Evolutionary conservation across 371 early-diverging fungal species (phyloP).

Genomic region (Chytridium lagenaria): DNA sequence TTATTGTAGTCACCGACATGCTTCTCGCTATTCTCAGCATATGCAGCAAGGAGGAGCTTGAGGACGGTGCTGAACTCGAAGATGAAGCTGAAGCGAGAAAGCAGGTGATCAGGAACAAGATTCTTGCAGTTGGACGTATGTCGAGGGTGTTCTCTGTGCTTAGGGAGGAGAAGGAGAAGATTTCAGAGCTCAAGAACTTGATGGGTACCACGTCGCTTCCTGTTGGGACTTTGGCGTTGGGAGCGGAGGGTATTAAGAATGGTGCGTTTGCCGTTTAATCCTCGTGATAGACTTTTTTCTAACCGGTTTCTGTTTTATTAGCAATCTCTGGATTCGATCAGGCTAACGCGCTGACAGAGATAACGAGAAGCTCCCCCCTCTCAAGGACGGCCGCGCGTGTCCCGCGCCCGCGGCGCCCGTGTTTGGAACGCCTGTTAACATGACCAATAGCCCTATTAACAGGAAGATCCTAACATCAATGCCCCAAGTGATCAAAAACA

Average conservation of each 20-base stretch:
- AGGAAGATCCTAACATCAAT: constrained; percentile 22
- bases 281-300: constrained; percentile 6
- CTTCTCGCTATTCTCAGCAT: constrained; percentile 89
- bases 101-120: constrained; percentile 85
- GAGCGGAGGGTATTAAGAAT: constrained; percentile 88
- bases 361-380: constrained; percentile 92
- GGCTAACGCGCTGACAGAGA: constrained; percentile 86
- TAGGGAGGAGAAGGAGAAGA: constrained; percentile 87
- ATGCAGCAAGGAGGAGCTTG: constrained; percentile 76
- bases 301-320: constrained; percentile 15
- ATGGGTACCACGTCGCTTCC: constrained; percentile 85
- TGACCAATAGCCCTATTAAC: neutral
- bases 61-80: constrained; percentile 37
- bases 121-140: constrained; percentile 90
- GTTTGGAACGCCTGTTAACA: constrained; percentile 37
- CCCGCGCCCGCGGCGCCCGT: constrained; percentile 51
- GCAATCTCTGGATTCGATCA: constrained; percentile 92
- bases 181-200: constrained; percentile 89
- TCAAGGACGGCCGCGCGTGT: constrained; percentile 40
- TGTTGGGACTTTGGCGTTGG: constrained; percentile 82
- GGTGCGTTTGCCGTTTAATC: constrained; percentile 55
- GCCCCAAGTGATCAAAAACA: too few relatives aligned
- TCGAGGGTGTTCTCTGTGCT: constrained; percentile 87
- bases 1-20: constrained; percentile 82
- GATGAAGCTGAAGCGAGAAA: constrained; percentile 70